Base-by-base conservation (phyloP, 106 monocot species). In the Dioscorea dumetorum region DNA sequence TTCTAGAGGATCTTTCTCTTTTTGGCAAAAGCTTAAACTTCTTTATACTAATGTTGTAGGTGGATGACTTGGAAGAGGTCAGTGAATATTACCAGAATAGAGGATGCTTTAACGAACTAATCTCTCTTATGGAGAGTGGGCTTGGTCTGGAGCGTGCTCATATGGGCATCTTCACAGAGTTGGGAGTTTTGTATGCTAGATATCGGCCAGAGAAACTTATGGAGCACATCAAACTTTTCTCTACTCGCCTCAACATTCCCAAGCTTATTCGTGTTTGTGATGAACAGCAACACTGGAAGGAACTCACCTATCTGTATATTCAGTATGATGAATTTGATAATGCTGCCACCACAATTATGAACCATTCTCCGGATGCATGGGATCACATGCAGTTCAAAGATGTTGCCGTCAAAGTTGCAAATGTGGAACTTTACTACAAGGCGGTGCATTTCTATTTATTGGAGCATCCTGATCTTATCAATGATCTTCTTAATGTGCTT, bases 341-440 rank as follows among this genome's bases (percentile, higher is more conserved):
- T 82, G 95, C 95, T 51, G 95, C 95, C 5, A 88, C 88, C 19
- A 95, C 95, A 70, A 91, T 95, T 18, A 95, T 95, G 95, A 95
- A 95, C 70, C 95, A 95, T 77, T 95, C 95, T 16, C 95, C 95
- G 31, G 91, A 88, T 79, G 91, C 95, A 50, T 95, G 95, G 95
- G 95, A 95, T 67, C 95, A 95, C 66, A 95, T 95, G 95, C 91
- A 95, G 62, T 95, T 95, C 67, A 95, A 95, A 61, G 95, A 95
- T 79, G 91, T 95, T 70, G 67, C 75, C 34, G 88, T 86, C 32
- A 95, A 95, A 76, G 91, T 91, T 69, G 95, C 95, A 62, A 95
- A 91, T 78, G 95, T 95, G 16, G 95, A 95, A 75, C 88, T 95
- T 56, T 95, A 95, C 63, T 95, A 95, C 80, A 95, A 95, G 78